These are phyloP conservation scores for Aspergillus neotritici DNA, from an alignment of 2,329 filamentous ascomycete genomes.

Conservation along the genomic window DNA sequence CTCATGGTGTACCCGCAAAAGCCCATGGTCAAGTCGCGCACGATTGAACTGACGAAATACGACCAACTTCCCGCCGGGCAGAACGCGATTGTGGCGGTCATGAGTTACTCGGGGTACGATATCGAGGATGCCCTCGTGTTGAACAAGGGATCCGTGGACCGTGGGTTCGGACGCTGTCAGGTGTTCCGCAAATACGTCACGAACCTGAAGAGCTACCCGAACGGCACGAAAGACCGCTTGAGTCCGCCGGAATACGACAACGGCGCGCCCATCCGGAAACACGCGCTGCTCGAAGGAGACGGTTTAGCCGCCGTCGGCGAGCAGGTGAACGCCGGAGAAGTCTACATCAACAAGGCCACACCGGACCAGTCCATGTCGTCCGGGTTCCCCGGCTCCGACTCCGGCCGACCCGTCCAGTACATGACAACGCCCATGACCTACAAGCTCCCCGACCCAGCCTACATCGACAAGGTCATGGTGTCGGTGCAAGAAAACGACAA, in stretches of 20 bases:
- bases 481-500: conserved; percentile 83
- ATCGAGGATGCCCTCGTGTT: conserved; percentile 96
- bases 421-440: conserved; percentile 57
- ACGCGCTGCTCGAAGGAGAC: conserved; percentile 72
- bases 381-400: conserved; percentile 56
- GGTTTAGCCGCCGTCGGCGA: conserved; percentile 84
- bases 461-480: conserved; percentile 95
- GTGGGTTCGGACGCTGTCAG: conserved; percentile 93
- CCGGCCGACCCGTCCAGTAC: conserved; percentile 44
- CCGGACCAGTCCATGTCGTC: conserved; percentile 72
- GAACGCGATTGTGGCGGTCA: conserved; percentile 95
- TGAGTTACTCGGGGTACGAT: conserved; percentile 99
- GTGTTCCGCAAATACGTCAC: conserved; percentile 94
- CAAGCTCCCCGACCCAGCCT: conserved; percentile 74
- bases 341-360: conserved; percentile 84
- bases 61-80: conserved; percentile 96
- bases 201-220: conserved; percentile 82
- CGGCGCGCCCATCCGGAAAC: conserved; percentile 59
- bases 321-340: conserved; percentile 69
- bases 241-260: conserved; percentile 59
- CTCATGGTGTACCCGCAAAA: conserved; percentile 97
- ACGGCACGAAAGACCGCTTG: conserved; percentile 61
- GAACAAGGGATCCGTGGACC: conserved; percentile 92
- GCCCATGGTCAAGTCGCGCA: conserved; percentile 94
- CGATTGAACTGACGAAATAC: conserved; percentile 93